These are phyloP conservation scores for Triticum turgidum DNA, from an alignment of 176 grass and related monocot species.

Conservation along the genomic window DNA sequence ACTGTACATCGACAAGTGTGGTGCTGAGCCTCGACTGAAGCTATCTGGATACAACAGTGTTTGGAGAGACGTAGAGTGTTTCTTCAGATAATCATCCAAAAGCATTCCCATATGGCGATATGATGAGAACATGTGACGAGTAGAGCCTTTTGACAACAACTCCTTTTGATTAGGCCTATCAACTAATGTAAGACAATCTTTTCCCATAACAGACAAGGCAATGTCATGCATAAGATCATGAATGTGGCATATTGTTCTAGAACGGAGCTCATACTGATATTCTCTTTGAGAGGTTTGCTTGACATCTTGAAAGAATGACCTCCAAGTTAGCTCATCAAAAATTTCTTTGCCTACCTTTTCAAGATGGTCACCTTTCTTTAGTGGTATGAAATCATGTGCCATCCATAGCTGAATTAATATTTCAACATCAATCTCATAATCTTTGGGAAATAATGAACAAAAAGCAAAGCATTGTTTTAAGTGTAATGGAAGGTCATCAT, in stretches of 20 bases:
- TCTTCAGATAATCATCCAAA: not conserved
- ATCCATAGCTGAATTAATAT: not conserved
- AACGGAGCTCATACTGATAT: rapidly evolving
- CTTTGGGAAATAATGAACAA: conserved; percentile 24
- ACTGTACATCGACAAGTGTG: not conserved
- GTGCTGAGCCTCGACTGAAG: rapidly evolving
- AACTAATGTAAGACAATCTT: no score
- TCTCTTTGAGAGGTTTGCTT: not conserved
- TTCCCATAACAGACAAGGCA: no score
- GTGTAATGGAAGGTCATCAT: not conserved
- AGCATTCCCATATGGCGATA: not conserved
- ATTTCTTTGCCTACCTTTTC: not conserved
- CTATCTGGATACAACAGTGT: not conserved
- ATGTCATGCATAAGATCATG: no score
- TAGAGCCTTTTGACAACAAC: not conserved
- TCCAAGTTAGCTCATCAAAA: not conserved
- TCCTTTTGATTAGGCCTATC: not conserved
- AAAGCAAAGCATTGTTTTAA: conserved; percentile 23
- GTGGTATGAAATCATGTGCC: conserved; percentile 12
- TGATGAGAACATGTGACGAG: not conserved
- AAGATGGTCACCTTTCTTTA: not conserved
- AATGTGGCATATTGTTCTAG: no score
- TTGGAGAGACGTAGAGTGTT: not conserved
- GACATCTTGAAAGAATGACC: conserved; percentile 29
- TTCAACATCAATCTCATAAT: conserved; percentile 10